phyloP scores from a whole-genome alignment of 345 rosid species.

The Dovyalis caffra region DNA sequence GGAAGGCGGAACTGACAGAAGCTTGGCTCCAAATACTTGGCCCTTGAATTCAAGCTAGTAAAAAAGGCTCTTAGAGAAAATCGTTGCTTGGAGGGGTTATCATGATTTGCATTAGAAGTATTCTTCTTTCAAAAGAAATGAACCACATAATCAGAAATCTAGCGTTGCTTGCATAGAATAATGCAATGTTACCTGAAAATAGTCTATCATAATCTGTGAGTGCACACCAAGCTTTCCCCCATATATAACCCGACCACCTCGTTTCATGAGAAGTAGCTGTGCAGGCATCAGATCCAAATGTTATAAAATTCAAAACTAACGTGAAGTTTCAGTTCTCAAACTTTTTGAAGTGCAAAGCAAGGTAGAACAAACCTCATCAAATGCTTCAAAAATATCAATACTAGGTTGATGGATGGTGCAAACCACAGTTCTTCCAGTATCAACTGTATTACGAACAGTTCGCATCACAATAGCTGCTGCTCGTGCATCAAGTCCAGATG shows the following conservation, averaged over 20 bases:
- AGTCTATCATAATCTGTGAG: conserved; percentile 66
- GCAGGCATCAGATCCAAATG: conserved; percentile 1
- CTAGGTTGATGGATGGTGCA: conserved; percentile 96
- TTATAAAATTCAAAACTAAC: conserved; percentile 7
- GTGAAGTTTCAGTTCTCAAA: conserved; percentile 7
- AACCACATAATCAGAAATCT: neutral
- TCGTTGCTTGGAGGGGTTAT: too few species aligned
- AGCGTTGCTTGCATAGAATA: neutral
- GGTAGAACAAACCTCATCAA: conserved; percentile 66
- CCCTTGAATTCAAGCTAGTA: too few species aligned
- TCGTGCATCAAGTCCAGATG: conserved; percentile 95
- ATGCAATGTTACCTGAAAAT: conserved; percentile 64
- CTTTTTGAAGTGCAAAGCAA: neutral
- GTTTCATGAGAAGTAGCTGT: conserved; percentile 95
- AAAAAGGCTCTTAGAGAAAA: neutral
- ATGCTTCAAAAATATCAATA: conserved; percentile 90
- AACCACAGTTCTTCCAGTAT: conserved; percentile 92
- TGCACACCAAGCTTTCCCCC: conserved; percentile 80
- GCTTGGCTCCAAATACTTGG: too few species aligned
- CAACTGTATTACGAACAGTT: conserved; percentile 91
- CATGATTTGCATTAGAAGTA: too few species aligned
- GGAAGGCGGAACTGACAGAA: too few species aligned
- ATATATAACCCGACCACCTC: conserved; percentile 85
- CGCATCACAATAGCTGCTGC: conserved; percentile 99
- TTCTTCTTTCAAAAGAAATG: neutral